These are phyloP conservation scores for Aspergillus sp. DNA, from an alignment of 2,329 filamentous ascomycete species.

Conservation along the genomic window DNA sequence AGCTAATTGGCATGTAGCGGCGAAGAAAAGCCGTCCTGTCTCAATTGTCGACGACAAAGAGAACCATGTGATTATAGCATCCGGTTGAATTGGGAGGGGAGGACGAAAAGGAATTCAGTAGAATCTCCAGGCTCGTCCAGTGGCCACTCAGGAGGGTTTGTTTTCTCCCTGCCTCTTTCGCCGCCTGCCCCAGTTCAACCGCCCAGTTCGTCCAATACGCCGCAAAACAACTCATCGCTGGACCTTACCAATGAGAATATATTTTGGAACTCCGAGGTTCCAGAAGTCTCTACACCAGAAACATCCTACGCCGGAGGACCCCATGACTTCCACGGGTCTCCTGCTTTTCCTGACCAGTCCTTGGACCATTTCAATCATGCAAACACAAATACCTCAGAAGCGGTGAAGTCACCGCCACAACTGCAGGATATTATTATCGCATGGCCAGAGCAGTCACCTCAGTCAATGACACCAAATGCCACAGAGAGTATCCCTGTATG, in stretches of 20 bases:
- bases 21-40: constrained; percentile 68
- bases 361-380: constrained; percentile 11
- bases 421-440: constrained; percentile 10
- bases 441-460: constrained; percentile 18
- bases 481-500: constrained; percentile 13
- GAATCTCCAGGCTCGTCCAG: constrained; percentile 28
- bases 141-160: constrained; percentile 11
- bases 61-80: constrained; percentile 78
- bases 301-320: constrained; percentile 15
- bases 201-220: not conserved
- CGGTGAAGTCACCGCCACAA: constrained; percentile 13
- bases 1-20: constrained; percentile 43
- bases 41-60: constrained; percentile 67
- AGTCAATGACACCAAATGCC: constrained; percentile 3
- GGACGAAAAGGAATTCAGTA: constrained; percentile 55
- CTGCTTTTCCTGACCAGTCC: constrained; percentile 12
- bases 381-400: constrained; percentile 13
- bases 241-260: no score
- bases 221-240: no score
- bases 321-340: constrained; percentile 17
- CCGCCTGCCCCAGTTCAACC: constrained; percentile 2
- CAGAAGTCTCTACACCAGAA: constrained; percentile 3
- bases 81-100: constrained; percentile 74
- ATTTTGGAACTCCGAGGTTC: no score
- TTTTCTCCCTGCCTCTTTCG: constrained; percentile 9